Evolutionary conservation across 148 eudicot species (phyloP).

Genomic region (Fagopyrum esculentum): DNA sequence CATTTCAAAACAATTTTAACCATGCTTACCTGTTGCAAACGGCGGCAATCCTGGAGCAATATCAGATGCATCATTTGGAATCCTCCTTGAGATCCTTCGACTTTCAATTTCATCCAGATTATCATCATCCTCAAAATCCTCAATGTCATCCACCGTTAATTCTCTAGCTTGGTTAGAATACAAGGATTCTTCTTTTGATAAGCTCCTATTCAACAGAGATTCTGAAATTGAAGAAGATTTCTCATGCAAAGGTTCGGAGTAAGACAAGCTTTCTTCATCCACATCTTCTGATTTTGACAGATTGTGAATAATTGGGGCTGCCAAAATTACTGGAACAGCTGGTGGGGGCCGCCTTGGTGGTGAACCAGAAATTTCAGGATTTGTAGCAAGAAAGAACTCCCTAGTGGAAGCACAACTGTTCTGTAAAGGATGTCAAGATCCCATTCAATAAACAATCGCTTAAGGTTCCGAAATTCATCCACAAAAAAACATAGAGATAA

Average conservation of each 20-base stretch:
- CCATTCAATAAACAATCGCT: constrained; percentile 12
- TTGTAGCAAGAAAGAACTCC: constrained; percentile 83
- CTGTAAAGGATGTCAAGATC: constrained; percentile 27
- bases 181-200: constrained; percentile 54
- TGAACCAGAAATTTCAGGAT: constrained; percentile 75
- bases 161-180: constrained; percentile 62
- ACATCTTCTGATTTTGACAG: constrained; percentile 49
- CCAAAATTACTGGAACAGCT: constrained; percentile 37
- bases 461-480: not conserved
- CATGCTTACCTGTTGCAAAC: constrained; percentile 77
- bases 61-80: constrained; percentile 88
- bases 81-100: constrained; percentile 73
- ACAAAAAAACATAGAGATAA: not conserved
- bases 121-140: constrained; percentile 89
- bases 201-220: constrained; percentile 42
- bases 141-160: constrained; percentile 88
- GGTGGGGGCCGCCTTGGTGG: constrained; percentile 91
- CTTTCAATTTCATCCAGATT: constrained; percentile 71
- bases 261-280: constrained; percentile 37
- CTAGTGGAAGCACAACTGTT: constrained; percentile 66
- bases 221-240: constrained; percentile 20
- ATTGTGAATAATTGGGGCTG: constrained; percentile 48
- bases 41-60: constrained; percentile 60
- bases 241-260: constrained; percentile 27
- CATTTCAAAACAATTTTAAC: constrained; percentile 7